phyloP scores from a whole-genome alignment of 2,329 filamentous ascomycete genomes.

The Cytospora mali region DNA sequence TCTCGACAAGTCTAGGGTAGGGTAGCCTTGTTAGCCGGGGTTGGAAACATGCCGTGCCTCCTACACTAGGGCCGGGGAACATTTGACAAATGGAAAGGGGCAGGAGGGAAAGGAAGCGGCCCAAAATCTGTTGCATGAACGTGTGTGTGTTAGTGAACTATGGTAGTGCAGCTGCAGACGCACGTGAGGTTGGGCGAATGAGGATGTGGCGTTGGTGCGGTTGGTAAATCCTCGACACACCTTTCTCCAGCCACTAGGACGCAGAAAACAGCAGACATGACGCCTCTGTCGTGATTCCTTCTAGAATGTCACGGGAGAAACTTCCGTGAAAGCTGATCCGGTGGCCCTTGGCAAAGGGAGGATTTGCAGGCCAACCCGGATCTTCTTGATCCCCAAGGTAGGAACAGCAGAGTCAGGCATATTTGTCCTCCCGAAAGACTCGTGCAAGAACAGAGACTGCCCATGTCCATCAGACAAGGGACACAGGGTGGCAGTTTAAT shows the following conservation, averaged over 20 bases:
- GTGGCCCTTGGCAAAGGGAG: too few species aligned
- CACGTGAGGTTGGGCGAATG: slow-evolving; percentile 12
- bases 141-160: not conserved
- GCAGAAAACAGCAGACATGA: slow-evolving; percentile 8
- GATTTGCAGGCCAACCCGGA: too few species aligned
- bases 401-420: too few species aligned
- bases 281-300: too few species aligned
- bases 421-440: too few species aligned
- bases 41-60: not conserved
- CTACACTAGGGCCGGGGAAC: not conserved
- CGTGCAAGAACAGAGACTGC: too few species aligned
- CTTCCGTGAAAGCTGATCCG: too few species aligned
- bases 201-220: slow-evolving; percentile 5
- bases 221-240: slow-evolving; percentile 5
- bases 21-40: slow-evolving; percentile 5
- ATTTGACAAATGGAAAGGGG: not conserved
- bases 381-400: too few species aligned
- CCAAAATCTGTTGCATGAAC: too few species aligned
- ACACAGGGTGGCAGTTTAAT: too few species aligned
- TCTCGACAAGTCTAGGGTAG: slow-evolving; percentile 12
- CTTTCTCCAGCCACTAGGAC: slow-evolving; percentile 20
- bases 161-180: slow-evolving; percentile 13
- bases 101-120: not conserved
- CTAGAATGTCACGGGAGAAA: too few species aligned
- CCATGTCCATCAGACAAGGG: too few species aligned